These are phyloP conservation scores for Xerocomellus dryophilus DNA, from an alignment of 768 basidiomycete genomes.

Conservation along the genomic window DNA sequence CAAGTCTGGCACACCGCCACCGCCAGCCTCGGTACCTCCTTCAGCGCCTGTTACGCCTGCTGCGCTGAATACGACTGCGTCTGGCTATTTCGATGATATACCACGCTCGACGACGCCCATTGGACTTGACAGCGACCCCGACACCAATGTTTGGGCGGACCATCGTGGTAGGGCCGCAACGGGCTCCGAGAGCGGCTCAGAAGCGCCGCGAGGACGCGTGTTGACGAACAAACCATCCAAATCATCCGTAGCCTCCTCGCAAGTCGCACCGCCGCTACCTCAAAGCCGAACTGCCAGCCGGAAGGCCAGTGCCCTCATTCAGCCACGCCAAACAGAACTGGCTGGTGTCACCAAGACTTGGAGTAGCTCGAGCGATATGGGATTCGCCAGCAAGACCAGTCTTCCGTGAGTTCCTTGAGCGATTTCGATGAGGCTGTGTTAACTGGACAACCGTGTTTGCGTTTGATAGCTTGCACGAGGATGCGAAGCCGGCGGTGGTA, in stretches of 20 bases:
- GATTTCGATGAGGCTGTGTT: background rate
- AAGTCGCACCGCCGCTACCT: conserved; percentile 8
- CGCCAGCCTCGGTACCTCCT: conserved; percentile 17
- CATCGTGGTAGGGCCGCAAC: conserved; percentile 1
- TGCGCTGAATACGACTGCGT: background rate
- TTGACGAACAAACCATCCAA: conserved; percentile 22
- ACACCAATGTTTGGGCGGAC: conserved; percentile 31
- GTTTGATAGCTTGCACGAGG: conserved; percentile 22
- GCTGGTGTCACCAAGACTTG: conserved; percentile 34
- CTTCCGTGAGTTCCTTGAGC: conserved; percentile 15
- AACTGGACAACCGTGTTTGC: background rate
- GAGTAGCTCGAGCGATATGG: conserved; percentile 26
- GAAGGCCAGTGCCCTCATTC: conserved; percentile 25
- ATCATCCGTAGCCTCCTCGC: conserved; percentile 27
- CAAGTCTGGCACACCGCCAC: conserved; percentile 18
- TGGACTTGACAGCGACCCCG: conserved; percentile 21
- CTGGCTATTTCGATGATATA: conserved; percentile 25
- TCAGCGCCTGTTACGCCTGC: conserved; percentile 27
- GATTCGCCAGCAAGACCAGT: conserved; percentile 17
- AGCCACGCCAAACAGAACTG: conserved; percentile 28
- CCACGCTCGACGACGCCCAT: conserved; percentile 27
- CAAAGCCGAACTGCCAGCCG: conserved; percentile 26
- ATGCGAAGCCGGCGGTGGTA: conserved; percentile 16
- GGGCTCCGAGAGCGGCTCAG: conserved; percentile 22
- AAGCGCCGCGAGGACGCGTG: conserved; percentile 18